A percentile compares a stretch with the other conserved stretches of the same genome.
phyloP scores from a whole-genome alignment of 192 early-diverging fungal species.

The Coemansia sp. region DNA sequence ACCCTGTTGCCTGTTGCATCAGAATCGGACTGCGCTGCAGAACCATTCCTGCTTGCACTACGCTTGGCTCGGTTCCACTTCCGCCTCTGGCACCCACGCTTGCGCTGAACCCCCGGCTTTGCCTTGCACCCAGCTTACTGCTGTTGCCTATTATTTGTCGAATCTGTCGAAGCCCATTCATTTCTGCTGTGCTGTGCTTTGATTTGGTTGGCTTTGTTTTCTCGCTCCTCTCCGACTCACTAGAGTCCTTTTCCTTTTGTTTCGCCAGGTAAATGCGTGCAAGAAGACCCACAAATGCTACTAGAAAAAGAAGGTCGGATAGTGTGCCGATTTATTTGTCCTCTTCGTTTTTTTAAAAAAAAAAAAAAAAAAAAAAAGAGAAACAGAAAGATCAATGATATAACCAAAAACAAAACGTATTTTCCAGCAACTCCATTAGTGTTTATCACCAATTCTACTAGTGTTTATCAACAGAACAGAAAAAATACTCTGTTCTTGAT shows the following conservation, averaged over 20 bases:
- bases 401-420: background rate
- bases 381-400: background rate
- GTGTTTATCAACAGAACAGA: background rate
- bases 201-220: too few species aligned
- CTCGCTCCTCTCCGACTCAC: background rate
- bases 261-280: background rate
- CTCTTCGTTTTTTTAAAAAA: background rate
- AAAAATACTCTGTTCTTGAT: background rate
- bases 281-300: too few species aligned
- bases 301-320: background rate
- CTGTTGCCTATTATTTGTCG: background rate
- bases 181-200: too few species aligned
- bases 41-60: slow-evolving; percentile 34
- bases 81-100: background rate
- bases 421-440: background rate
- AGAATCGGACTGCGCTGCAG: slow-evolving; percentile 55
- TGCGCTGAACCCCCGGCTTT: slow-evolving; percentile 32
- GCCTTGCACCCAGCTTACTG: background rate
- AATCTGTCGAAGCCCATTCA: too few species aligned
- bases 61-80: background rate
- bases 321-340: background rate
- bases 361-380: background rate
- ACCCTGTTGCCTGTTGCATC: slow-evolving; percentile 25
- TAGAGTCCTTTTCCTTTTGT: slow-evolving; percentile 10
- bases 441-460: too few species aligned